These are phyloP conservation scores for Vigna trinervia DNA, from an alignment of 306 rosid genomes.

Conservation along the genomic window DNA sequence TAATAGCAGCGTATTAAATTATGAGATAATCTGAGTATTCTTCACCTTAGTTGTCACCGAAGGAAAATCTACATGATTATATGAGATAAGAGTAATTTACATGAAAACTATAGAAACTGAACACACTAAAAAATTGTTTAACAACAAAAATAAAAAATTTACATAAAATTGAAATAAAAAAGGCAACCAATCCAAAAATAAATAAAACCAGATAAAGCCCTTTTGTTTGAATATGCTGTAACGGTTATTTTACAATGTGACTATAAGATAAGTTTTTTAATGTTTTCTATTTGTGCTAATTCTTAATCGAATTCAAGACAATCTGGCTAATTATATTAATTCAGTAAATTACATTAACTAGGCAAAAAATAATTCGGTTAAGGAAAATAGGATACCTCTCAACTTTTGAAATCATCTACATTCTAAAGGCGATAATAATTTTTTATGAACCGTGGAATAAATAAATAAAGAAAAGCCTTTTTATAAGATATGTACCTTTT, in stretches of 20 bases:
- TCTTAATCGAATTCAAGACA: not conserved
- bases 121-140: too few species aligned
- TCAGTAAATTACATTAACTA: not conserved
- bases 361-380: not conserved
- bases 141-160: too few species aligned
- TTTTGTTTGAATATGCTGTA: not conserved
- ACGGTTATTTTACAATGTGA: too few species aligned
- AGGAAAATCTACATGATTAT: too few species aligned
- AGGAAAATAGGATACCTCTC: not conserved
- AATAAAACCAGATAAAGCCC: too few species aligned
- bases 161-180: too few species aligned
- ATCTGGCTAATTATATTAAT: not conserved
- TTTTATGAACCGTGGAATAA: not conserved
- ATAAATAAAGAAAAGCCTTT: not conserved
- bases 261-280: not conserved
- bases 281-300: not conserved
- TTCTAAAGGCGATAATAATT: not conserved
- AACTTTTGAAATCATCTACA: constrained; percentile 14
- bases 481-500: not conserved
- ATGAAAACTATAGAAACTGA: too few species aligned
- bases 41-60: too few species aligned
- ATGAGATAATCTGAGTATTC: too few species aligned
- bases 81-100: too few species aligned
- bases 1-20: too few species aligned
- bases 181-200: too few species aligned